phyloP scores from a whole-genome alignment of 108 stramenopile species.

The Fistulifera solaris region DNA sequence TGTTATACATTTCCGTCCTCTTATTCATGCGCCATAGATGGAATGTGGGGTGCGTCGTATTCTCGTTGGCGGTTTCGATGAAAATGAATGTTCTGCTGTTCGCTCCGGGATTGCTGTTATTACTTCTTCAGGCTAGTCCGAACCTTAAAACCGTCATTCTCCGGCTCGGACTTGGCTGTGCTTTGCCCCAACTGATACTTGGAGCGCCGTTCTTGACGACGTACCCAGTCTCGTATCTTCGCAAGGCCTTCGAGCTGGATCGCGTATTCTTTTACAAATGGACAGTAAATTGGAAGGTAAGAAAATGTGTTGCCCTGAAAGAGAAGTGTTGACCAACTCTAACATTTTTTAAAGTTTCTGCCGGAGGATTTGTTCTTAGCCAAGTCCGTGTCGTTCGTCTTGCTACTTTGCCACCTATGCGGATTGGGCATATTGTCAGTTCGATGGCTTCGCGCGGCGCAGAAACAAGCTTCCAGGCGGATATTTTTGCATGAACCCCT shows the following conservation, averaged over 20 bases:
- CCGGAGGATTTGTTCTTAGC: constrained; percentile 78
- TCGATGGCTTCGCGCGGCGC: constrained; percentile 43
- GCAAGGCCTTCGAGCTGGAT: constrained; percentile 93
- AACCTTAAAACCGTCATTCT: neutral
- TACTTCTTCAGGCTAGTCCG: constrained; percentile 55
- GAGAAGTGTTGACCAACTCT: neutral
- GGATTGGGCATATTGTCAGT: constrained; percentile 40
- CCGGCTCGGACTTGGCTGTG: constrained; percentile 38
- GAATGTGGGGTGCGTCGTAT: constrained; percentile 78
- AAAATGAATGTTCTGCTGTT: constrained; percentile 98
- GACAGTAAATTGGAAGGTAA: constrained; percentile 94
- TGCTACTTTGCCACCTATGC: constrained; percentile 48
- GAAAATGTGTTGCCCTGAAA: constrained; percentile 4
- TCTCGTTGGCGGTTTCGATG: constrained; percentile 86
- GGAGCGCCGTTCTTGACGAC: constrained; percentile 88
- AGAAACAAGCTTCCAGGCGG: constrained; percentile 9
- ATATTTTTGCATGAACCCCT: constrained; percentile 5
- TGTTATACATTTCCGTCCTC: constrained; percentile 67
- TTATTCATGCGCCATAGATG: constrained; percentile 68
- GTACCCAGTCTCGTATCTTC: constrained; percentile 82
- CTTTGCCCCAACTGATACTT: constrained; percentile 66
- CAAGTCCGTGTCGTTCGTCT: constrained; percentile 52
- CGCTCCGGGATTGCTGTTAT: constrained; percentile 85
- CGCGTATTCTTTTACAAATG: constrained; percentile 94
- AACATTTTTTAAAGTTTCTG: constrained; percentile 49